Evolutionary conservation across 371 early-diverging fungal species (phyloP), one percentile per base, ranked within the genome.

Genomic region (Mortierella sp.): DNA sequence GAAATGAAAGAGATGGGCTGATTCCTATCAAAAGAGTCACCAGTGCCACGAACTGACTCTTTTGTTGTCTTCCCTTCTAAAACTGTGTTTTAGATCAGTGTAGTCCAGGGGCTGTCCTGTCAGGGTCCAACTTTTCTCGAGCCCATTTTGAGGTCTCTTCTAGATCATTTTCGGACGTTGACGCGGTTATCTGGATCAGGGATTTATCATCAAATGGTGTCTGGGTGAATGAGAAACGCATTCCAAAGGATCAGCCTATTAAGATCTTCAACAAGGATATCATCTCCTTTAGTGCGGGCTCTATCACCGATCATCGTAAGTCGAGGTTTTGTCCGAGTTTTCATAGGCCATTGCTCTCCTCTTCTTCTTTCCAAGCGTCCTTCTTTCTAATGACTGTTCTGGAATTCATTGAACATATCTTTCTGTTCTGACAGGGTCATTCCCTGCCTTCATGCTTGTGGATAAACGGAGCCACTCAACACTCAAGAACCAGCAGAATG

Each of bases 131-230:
- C 1, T 58, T 79, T 4, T 79, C 80, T 1, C 51, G 67, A 19
- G 15, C 29, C 2, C 80, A 79, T 28, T 79, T 66, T 29, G 66
- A 73, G 47, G 62, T 79, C 15, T 47, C 70, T 2, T 66, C 74
- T 7, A 68, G 72, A 3, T 79, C 80, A 0, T 28, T 73, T 63
- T 53, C 9, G 5, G 73, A 73, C 12, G 55, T 55, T 11, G 58
- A 51, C 1, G 73, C 73, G 2, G 59, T 51, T 1, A 66, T 79
- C n/a, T 79, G 74, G 73, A 70, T 79, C 57, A 79, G 62, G 45
- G 80, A 79, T 30, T 25, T 63, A 1, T 79, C 80, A 0, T 37
- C 60, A 19, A 79, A 79, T 52, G 80, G 80, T 46, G 73, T 79
- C 16, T 79, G 80, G 80, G 64, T 79, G 14, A 79, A 79, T 25